phyloP scores from a whole-genome alignment of 805 yeast genomes.

The Ogataea naganishii region DNA sequence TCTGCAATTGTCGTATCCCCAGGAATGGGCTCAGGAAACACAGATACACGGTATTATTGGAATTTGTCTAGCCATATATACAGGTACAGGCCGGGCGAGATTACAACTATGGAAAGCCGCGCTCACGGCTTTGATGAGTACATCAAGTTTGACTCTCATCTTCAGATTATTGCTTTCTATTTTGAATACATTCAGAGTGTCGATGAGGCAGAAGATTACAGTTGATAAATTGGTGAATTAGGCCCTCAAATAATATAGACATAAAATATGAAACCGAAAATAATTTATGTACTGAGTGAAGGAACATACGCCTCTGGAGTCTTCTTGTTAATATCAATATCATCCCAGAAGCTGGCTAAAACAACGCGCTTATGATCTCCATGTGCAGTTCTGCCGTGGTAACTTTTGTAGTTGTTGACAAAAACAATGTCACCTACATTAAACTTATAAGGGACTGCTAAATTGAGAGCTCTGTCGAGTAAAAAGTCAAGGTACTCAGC shows the following conservation, averaged over 20 bases:
- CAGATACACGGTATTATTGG: slow-evolving; percentile 61
- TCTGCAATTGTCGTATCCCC: slow-evolving; percentile 43
- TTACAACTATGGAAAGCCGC: slow-evolving; percentile 28
- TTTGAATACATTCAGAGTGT: slow-evolving; percentile 42
- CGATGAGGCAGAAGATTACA: slow-evolving; percentile 21
- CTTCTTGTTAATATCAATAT: background rate
- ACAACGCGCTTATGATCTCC: slow-evolving; percentile 12
- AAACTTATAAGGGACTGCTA: slow-evolving; percentile 13
- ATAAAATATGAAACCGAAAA: too few relatives aligned
- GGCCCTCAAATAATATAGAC: too few relatives aligned
- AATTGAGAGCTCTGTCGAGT: slow-evolving; percentile 12
- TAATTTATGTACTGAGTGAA: too few relatives aligned
- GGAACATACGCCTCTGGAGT: too few relatives aligned
- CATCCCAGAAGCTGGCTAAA: slow-evolving; percentile 17
- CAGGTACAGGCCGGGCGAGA: slow-evolving; percentile 41
- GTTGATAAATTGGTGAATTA: too few relatives aligned
- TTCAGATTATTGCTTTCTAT: slow-evolving; percentile 47
- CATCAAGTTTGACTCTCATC: slow-evolving; percentile 43
- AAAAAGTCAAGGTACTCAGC: slow-evolving; percentile 14
- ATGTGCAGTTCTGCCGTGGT: slow-evolving; percentile 18
- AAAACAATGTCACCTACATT: slow-evolving; percentile 15
- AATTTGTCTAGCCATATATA: slow-evolving; percentile 45
- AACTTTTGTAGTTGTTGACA: slow-evolving; percentile 15
- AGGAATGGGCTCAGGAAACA: slow-evolving; percentile 53
- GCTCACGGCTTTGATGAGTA: slow-evolving; percentile 63